Evolutionary conservation across 139 green algal species (phyloP).

Genomic region (Nannochloris sp.): DNA sequence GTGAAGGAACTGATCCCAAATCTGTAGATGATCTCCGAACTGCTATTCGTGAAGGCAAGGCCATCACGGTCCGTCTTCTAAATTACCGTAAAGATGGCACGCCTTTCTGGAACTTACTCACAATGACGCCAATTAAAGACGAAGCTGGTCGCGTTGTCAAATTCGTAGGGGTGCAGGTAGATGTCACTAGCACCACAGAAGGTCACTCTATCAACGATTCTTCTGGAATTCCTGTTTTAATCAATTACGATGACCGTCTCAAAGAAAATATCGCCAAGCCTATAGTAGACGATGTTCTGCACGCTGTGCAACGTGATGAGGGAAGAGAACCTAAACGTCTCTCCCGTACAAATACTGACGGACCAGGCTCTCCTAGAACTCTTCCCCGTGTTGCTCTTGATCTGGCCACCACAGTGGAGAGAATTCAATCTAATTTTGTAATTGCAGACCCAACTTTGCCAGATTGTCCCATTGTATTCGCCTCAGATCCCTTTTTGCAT

Average conservation of each 20-base stretch:
- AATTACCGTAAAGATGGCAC: constrained; percentile 90
- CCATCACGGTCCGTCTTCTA: constrained; percentile 68
- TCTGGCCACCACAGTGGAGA: constrained; percentile 94
- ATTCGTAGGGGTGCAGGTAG: constrained; percentile 87
- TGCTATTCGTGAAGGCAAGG: constrained; percentile 55
- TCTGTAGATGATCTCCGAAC: constrained; percentile 74
- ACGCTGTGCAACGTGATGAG: constrained; percentile 49
- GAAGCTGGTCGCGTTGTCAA: constrained; percentile 78
- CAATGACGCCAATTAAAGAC: constrained; percentile 88
- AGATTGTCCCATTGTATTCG: constrained; percentile 97
- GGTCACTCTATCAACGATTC: constrained; percentile 42
- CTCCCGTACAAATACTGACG: constrained; percentile 1
- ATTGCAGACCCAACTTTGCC: constrained; percentile 93
- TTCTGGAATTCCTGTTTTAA: constrained; percentile 57
- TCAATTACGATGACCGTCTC: constrained; percentile 82
- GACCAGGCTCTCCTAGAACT: neutral
- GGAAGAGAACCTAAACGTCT: constrained; percentile 20
- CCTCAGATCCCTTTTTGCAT: constrained; percentile 85
- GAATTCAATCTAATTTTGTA: constrained; percentile 94
- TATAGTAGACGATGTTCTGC: constrained; percentile 74
- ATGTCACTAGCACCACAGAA: constrained; percentile 94
- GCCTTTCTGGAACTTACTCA: constrained; percentile 96
- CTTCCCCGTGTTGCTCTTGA: constrained; percentile 85
- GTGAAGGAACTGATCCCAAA: constrained; percentile 85
- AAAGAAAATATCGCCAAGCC: constrained; percentile 65